phyloP scores from a whole-genome alignment of 371 early-diverging fungal species.

The Smittium culicis region DNA sequence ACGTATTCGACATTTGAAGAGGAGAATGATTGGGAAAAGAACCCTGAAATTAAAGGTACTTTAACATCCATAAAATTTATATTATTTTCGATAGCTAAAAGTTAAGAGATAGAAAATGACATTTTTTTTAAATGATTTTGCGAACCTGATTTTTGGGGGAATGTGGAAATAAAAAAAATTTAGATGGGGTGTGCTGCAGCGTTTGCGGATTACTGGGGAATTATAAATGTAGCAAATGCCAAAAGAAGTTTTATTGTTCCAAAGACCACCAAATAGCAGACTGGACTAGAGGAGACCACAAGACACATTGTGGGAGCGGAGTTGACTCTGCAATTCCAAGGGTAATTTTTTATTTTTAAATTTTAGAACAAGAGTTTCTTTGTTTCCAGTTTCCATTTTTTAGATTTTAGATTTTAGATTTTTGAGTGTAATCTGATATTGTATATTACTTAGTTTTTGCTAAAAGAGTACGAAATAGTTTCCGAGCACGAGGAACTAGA shows the following conservation, averaged over 20 bases:
- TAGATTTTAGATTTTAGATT: too few species aligned
- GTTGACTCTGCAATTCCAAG: background rate
- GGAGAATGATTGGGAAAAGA: slow-evolving; percentile 17
- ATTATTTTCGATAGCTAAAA: too few species aligned
- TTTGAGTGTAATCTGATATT: background rate
- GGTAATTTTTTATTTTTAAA: background rate
- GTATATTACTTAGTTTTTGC: background rate
- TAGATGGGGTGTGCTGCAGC: slow-evolving; percentile 10
- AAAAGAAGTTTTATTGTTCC: slow-evolving; percentile 57
- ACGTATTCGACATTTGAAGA: slow-evolving; percentile 9
- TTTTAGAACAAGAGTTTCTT: too few species aligned
- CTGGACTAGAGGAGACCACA: slow-evolving; percentile 68
- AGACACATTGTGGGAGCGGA: slow-evolving; percentile 40
- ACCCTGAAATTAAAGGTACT: slow-evolving; percentile 13
- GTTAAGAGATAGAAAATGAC: too few species aligned
- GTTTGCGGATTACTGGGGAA: slow-evolving; percentile 71
- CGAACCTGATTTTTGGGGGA: too few species aligned
- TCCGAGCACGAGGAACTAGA: background rate
- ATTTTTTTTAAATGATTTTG: too few species aligned
- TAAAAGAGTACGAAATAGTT: slow-evolving; percentile 11
- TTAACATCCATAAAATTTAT: too few species aligned
- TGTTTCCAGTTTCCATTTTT: too few species aligned
- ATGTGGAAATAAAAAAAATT: background rate
- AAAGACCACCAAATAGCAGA: slow-evolving; percentile 70
- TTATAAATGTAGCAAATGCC: slow-evolving; percentile 67